Evolutionary conservation across 139 green algal species (phyloP).

Genomic region (Mesostigma viride): DNA sequence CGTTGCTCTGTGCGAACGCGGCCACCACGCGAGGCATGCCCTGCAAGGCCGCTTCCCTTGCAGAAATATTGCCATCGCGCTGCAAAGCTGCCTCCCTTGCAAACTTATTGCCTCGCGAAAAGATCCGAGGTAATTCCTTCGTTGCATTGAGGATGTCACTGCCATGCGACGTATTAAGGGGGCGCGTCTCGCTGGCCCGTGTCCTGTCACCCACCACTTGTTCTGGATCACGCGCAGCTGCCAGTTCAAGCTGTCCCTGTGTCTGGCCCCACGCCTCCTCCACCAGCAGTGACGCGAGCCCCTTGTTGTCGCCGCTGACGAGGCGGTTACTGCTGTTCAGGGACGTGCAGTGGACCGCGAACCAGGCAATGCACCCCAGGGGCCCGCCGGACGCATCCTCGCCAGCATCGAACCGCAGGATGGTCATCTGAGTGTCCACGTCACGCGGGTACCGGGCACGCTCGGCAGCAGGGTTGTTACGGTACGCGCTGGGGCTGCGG

Average conservation of each 20-base stretch:
- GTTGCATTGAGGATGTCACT: no score
- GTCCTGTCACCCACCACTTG: no score
- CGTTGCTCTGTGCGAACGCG: slow-evolving; percentile 63
- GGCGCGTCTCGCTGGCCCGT: no score
- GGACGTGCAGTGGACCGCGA: slow-evolving; percentile 70
- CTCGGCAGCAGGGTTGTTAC: slow-evolving; percentile 57
- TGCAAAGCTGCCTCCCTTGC: no score
- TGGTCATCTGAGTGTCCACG: slow-evolving; percentile 53
- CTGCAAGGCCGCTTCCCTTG: not conserved
- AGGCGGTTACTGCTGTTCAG: slow-evolving; percentile 81
- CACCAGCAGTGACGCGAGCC: slow-evolving; percentile 52
- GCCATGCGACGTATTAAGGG: no score
- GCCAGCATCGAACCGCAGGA: slow-evolving; percentile 53
- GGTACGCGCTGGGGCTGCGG: slow-evolving; percentile 67
- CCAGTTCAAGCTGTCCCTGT: no score
- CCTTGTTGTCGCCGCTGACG: slow-evolving; percentile 77
- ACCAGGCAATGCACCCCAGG: slow-evolving; percentile 50
- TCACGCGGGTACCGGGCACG: slow-evolving; percentile 45
- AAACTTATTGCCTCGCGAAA: no score
- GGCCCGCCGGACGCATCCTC: slow-evolving; percentile 13
- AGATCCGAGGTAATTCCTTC: no score
- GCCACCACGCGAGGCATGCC: slow-evolving; percentile 42
- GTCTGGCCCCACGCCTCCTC: slow-evolving; percentile 38
- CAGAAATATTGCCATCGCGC: not conserved
- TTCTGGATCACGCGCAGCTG: no score